A percentile compares a stretch with the other conserved stretches of the same genome.
Evolutionary conservation across 768 basidiomycete species (phyloP).

Genomic region (Mycena venus): DNA sequence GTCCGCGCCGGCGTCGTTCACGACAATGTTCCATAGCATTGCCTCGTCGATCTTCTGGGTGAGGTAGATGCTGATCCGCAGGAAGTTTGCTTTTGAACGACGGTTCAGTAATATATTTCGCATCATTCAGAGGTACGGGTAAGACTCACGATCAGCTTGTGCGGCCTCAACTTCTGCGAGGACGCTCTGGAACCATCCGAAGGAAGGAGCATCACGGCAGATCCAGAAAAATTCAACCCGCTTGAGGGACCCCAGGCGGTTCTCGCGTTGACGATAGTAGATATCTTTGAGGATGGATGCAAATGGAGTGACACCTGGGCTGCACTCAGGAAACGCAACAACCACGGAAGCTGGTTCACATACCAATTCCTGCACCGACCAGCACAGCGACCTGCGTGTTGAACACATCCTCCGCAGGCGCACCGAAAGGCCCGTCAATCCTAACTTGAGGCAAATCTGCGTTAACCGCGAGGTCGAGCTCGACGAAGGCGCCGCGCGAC

Average conservation of each 20-base stretch:
- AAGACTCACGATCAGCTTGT: slow-evolving; percentile 85
- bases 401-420: slow-evolving; percentile 93
- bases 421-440: slow-evolving; percentile 94
- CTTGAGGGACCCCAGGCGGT: slow-evolving; percentile 81
- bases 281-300: slow-evolving; percentile 85
- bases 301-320: slow-evolving; percentile 54
- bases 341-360: slow-evolving; percentile 27
- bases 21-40: slow-evolving; percentile 92
- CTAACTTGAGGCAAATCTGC: slow-evolving; percentile 73
- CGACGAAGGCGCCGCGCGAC: slow-evolving; percentile 83
- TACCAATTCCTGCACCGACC: slow-evolving; percentile 93
- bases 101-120: slow-evolving; percentile 15
- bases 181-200: slow-evolving; percentile 95
- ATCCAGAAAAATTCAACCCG: slow-evolving; percentile 97
- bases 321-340: not conserved
- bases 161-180: slow-evolving; percentile 90
- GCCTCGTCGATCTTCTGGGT: slow-evolving; percentile 88
- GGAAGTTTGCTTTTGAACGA: slow-evolving; percentile 78
- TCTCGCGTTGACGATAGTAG: slow-evolving; percentile 81
- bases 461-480: slow-evolving; percentile 70
- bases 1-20: slow-evolving; percentile 87
- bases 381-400: slow-evolving; percentile 87
- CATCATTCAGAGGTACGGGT: not conserved
- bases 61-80: slow-evolving; percentile 91
- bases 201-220: slow-evolving; percentile 89